These are phyloP conservation scores for Lizonia empirigonia DNA, from an alignment of 2,329 filamentous ascomycete species.

Conservation along the genomic window DNA sequence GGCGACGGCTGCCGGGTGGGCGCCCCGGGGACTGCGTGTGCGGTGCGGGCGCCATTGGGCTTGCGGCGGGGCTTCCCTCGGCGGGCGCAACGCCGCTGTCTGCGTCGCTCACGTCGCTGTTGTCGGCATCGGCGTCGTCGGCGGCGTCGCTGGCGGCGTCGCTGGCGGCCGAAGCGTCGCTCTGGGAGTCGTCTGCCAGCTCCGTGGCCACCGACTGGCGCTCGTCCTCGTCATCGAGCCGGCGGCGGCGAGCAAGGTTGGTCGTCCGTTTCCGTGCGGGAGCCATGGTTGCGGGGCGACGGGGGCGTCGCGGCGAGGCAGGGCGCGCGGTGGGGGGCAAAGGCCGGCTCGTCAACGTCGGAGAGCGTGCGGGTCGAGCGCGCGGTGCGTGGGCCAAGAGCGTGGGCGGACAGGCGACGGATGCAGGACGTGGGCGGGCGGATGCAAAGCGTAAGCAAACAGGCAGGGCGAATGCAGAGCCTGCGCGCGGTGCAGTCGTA, in stretches of 20 bases:
- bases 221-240: conserved; percentile 49
- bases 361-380: conserved; percentile 28
- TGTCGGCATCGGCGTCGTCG: conserved; percentile 63
- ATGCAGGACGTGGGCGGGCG: conserved; percentile 22
- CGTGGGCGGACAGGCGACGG: too few relatives aligned
- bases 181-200: conserved; percentile 66
- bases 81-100: conserved; percentile 49
- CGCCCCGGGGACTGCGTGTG: conserved; percentile 35
- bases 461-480: conserved; percentile 22
- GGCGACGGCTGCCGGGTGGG: conserved; percentile 40
- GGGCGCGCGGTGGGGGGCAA: conserved; percentile 19
- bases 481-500: conserved; percentile 35
- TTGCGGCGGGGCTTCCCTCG: conserved; percentile 46
- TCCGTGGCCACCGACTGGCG: conserved; percentile 53
- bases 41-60: conserved; percentile 46
- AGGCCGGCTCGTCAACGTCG: conserved; percentile 9
- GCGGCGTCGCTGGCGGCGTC: conserved; percentile 64
- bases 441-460: conserved; percentile 24
- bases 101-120: conserved; percentile 62
- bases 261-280: conserved; percentile 44
- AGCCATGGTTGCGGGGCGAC: conserved; percentile 41
- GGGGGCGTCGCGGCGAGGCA: conserved; percentile 21
- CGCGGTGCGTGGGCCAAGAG: conserved; percentile 22
- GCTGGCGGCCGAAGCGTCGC: conserved; percentile 63
- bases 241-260: conserved; percentile 46